A percentile compares a stretch with the other conserved stretches of the same genome.
phyloP scores from a whole-genome alignment of 2,329 filamentous ascomycete species.

The Colletotrichum orbiculare region DNA sequence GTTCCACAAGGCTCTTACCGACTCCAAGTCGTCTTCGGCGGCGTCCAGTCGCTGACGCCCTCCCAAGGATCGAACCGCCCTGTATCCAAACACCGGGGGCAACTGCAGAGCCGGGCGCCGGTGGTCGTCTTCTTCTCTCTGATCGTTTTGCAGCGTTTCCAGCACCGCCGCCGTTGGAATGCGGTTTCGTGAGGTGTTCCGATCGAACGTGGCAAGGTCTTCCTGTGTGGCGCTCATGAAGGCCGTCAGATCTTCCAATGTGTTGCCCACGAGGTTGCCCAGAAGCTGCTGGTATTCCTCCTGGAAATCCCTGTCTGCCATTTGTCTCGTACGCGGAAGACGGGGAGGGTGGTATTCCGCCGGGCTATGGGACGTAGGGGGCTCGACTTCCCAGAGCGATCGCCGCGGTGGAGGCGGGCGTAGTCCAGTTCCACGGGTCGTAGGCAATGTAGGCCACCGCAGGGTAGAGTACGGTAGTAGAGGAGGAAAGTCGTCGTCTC shows the following conservation, averaged over 20 bases:
- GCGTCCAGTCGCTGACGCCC: conserved; percentile 31
- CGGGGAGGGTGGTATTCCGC: conserved; percentile 13
- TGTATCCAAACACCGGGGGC: conserved; percentile 25
- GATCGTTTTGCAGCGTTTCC: conserved; percentile 31
- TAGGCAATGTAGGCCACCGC: conserved; percentile 42
- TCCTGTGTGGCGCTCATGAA: conserved; percentile 29
- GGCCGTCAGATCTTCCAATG: conserved; percentile 24
- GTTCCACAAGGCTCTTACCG: conserved; percentile 36
- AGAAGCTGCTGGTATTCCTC: conserved; percentile 37
- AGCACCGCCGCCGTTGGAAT: conserved; percentile 5
- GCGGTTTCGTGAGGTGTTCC: conserved; percentile 9
- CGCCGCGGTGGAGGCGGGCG: conserved; percentile 22
- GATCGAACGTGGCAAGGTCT: conserved; percentile 2
- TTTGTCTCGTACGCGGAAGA: conserved; percentile 27
- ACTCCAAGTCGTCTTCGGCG: conserved; percentile 34
- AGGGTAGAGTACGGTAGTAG: conserved; percentile 45
- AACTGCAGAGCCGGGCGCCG: conserved; percentile 25
- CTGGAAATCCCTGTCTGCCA: conserved; percentile 36
- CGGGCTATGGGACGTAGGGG: conserved; percentile 16
- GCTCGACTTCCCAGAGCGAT: conserved; percentile 23
- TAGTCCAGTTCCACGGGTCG: conserved; percentile 9
- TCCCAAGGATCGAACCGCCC: conserved; percentile 12
- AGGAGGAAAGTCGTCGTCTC: conserved; percentile 48
- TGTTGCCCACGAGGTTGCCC: conserved; percentile 31
- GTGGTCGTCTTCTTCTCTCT: conserved; percentile 23